These are phyloP conservation scores for Globisporangium spiculum DNA, from an alignment of 352 stramenopile genomes.

Conservation along the genomic window DNA sequence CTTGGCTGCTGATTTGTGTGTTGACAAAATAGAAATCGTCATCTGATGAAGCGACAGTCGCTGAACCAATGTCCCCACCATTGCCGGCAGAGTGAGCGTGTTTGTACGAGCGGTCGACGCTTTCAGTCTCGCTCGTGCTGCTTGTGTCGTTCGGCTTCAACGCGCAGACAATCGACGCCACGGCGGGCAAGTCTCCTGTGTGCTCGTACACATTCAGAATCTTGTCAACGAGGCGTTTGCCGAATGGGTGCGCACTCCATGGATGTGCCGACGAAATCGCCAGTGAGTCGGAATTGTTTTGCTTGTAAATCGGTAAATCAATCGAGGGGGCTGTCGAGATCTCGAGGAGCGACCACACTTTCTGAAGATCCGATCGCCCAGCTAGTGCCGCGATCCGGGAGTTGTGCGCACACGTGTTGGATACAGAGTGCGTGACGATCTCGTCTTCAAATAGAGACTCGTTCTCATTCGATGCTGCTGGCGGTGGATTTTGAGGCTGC, in stretches of 20 bases:
- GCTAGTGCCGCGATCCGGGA: conserved; percentile 46
- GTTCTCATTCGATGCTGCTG: background rate
- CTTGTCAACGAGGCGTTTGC: conserved; percentile 70
- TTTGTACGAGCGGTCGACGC: background rate
- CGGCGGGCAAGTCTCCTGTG: conserved; percentile 62
- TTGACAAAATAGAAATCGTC: conserved; percentile 22
- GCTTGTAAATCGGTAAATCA: conserved; percentile 47
- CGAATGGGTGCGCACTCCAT: conserved; percentile 81
- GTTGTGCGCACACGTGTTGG: conserved; percentile 61
- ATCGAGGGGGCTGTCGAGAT: conserved; percentile 56
- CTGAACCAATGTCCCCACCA: background rate
- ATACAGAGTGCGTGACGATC: conserved; percentile 21
- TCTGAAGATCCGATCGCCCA: conserved; percentile 64
- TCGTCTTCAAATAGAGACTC: conserved; percentile 3
- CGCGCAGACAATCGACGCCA: conserved; percentile 78
- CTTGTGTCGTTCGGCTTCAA: conserved; percentile 41
- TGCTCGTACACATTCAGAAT: conserved; percentile 81
- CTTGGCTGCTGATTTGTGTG: conserved; percentile 4
- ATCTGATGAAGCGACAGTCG: conserved; percentile 13
- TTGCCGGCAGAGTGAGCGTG: background rate
- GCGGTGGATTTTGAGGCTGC: conserved; percentile 11
- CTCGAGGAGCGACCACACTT: conserved; percentile 80
- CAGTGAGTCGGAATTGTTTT: conserved; percentile 13
- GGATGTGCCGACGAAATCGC: conserved; percentile 48
- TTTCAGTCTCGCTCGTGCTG: background rate